A percentile compares a stretch with the other conserved stretches of the same genome.
Conservation (phyloP, 129 eudicot genomes). For the Artemisia annua region DNA sequence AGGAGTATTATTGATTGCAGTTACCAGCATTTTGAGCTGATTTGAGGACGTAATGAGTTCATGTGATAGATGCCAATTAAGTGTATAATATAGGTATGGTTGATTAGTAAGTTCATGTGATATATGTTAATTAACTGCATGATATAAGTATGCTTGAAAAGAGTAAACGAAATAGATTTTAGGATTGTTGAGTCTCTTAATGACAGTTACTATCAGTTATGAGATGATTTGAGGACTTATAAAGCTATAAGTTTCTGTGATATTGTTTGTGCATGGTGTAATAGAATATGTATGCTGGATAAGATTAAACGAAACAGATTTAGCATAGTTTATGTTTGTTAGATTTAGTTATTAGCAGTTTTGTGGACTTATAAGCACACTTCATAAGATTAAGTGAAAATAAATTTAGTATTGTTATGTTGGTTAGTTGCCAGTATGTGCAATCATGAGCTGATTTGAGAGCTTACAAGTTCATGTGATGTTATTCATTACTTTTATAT, state of each 20-base stretch:
- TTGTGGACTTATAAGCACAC: no score
- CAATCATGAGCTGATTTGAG: neutral
- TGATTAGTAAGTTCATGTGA: neutral
- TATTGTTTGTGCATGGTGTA: neutral
- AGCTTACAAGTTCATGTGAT: neutral
- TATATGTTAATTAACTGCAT: no score
- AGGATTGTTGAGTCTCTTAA: no score
- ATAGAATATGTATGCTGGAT: neutral
- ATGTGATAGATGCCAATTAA: no score
- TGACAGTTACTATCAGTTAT: neutral
- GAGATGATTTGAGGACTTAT: slow-evolving; percentile 17
- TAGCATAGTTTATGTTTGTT: neutral
- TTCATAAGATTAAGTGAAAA: no score
- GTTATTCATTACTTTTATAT: neutral
- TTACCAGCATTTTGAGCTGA: neutral
- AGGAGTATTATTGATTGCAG: neutral
- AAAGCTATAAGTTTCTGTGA: neutral
- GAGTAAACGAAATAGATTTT: no score
- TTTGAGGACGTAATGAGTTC: no score
- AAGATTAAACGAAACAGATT: neutral
- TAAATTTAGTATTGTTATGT: no score
- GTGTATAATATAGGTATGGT: no score
- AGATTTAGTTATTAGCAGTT: neutral
- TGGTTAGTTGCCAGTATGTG: neutral
- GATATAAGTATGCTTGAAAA: no score